phyloP scores from a whole-genome alignment of 306 rosid genomes.

The Lupinus albus region DNA sequence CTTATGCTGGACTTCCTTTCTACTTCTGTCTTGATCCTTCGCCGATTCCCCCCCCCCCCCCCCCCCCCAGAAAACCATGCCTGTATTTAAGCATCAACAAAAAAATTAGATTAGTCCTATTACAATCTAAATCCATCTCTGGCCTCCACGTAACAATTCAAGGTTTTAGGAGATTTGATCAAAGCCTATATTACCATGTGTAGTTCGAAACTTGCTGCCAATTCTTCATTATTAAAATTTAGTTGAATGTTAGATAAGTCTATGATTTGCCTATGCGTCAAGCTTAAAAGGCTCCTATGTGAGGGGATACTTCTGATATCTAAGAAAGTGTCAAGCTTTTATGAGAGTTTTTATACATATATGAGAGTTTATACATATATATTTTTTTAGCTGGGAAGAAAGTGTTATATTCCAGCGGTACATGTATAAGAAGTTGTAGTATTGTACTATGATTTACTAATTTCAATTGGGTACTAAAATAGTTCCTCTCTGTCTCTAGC shows the following conservation, averaged over 20 bases:
- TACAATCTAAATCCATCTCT: slow-evolving; percentile 1
- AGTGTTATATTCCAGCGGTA: too few relatives aligned
- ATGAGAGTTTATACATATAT: too few relatives aligned
- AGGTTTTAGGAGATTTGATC: slow-evolving; percentile 2
- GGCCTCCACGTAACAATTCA: not conserved
- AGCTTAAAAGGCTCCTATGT: slow-evolving; percentile 22
- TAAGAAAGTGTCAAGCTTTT: not conserved
- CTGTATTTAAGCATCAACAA: too few relatives aligned
- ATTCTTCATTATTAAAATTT: slow-evolving; percentile 12
- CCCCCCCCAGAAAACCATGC: too few relatives aligned
- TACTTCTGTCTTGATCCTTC: too few relatives aligned
- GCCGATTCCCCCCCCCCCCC: too few relatives aligned
- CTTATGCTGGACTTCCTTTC: too few relatives aligned
- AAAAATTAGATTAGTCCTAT: not conserved
- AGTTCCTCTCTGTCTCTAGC: slow-evolving; percentile 2
- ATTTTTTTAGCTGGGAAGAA: too few relatives aligned
- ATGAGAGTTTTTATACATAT: too few relatives aligned
- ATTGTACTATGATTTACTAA: not conserved
- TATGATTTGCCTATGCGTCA: slow-evolving; percentile 7
- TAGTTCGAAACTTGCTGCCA: slow-evolving; percentile 14
- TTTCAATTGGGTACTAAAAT: not conserved
- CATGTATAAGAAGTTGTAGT: slow-evolving; percentile 4
- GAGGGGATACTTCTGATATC: not conserved
- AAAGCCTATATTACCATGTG: not conserved
- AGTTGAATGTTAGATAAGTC: not conserved